phyloP scores from a whole-genome alignment of 108 stramenopile genomes.

The Seminavis robusta region DNA sequence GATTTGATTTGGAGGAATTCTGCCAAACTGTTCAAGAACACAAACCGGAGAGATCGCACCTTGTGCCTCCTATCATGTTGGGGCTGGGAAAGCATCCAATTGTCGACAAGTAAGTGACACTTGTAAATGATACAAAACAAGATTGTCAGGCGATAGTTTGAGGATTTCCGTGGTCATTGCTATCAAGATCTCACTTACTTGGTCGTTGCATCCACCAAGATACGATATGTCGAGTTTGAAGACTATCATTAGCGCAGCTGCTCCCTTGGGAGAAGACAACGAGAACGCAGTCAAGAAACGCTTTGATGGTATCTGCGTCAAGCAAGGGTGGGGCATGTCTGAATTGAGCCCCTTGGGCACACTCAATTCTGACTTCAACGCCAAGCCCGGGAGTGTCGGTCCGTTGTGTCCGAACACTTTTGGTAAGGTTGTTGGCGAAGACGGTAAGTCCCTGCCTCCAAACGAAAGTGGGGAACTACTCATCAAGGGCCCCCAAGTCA shows the following conservation, averaged over 20 bases:
- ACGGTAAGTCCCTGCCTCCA: slow-evolving; percentile 63
- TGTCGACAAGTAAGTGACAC: slow-evolving; percentile 79
- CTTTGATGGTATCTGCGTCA: slow-evolving; percentile 44
- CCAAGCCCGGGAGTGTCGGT: slow-evolving; percentile 66
- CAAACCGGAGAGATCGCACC: slow-evolving; percentile 69
- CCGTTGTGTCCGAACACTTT: slow-evolving; percentile 58
- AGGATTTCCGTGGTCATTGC: neutral
- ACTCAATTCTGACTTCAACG: slow-evolving; percentile 50
- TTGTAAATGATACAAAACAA: slow-evolving; percentile 52
- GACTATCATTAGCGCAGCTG: slow-evolving; percentile 74
- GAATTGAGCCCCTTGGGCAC: slow-evolving; percentile 77
- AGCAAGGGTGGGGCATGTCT: slow-evolving; percentile 92
- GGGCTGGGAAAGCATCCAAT: slow-evolving; percentile 75
- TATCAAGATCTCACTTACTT: too few species aligned
- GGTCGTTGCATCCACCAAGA: too few species aligned
- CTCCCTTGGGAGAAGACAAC: slow-evolving; percentile 75
- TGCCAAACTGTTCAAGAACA: slow-evolving; percentile 68
- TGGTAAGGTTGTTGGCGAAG: slow-evolving; percentile 76
- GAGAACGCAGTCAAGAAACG: slow-evolving; percentile 64
- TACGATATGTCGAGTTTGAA: too few species aligned
- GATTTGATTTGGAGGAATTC: slow-evolving; percentile 81
- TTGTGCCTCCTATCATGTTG: slow-evolving; percentile 88
- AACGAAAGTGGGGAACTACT: slow-evolving; percentile 78
- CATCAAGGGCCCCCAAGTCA: slow-evolving; percentile 80
- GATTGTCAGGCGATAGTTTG: neutral